Base-by-base conservation (phyloP, 2,329 filamentous ascomycete species). In the Sporothrix pseudoabietina region DNA sequence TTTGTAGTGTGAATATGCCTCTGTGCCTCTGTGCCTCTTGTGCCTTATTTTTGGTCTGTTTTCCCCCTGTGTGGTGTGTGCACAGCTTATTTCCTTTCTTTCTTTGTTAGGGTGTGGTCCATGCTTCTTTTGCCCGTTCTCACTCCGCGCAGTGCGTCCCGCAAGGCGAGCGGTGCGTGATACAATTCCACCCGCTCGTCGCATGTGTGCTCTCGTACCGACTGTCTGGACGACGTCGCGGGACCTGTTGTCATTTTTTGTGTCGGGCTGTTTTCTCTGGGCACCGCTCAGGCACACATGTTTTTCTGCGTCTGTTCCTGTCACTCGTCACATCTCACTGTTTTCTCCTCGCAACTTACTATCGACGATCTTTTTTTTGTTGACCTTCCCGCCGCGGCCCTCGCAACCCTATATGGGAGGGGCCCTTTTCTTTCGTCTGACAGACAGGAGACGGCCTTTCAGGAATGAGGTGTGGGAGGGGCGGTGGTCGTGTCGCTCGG, bases 301-400 rank as follows among this genome's bases (percentile, higher is more conserved):
- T 39, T 61, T 32, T 61, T 16, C 26, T 9, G 9, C 41, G 19
- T 61, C 47, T 55, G 32, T 69, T 69, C 39, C 30, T 68, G 59
- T 44, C 71, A 52, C n/a, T 72, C 71, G 61, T 72, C 71, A 72
- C 47, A 72, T 72, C 71, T 72, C 71, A 72, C 59, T 66, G 71
- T 65, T 65, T 65, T 49, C 30, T 6, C 30, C 22, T 22, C 32
- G 19, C 55, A 44, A 65, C 35, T 65, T 44, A 49, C 41, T 71
- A 71, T 39, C 55, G 44, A 65, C 57, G 69, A 71, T 71, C 69
- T 44, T 72, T 32, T n/a, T 47, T 66, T 66, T 54, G 16, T 41
- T 72, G 6, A 55, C 47, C 41, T 39, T 54, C 47, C 26, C 16
- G 9, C 41, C 22, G 22, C 26, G 22, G 49, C 69, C 44, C 57